phyloP scores from a whole-genome alignment of 805 yeast genomes.

The Teunomyces pallodes region DNA sequence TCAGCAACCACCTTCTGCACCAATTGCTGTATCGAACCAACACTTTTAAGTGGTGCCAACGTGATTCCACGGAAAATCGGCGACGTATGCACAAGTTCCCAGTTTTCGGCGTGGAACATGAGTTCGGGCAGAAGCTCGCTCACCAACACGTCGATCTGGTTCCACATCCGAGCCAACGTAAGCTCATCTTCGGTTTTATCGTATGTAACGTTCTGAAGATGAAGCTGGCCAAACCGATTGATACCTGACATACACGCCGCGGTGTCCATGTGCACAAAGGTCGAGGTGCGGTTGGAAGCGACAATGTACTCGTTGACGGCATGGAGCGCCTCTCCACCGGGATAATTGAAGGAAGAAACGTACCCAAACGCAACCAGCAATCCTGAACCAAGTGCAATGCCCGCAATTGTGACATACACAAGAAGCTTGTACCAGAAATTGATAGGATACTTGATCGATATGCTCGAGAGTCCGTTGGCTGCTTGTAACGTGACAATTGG shows the following conservation, averaged over 20 bases:
- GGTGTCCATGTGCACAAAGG: slow-evolving; percentile 69
- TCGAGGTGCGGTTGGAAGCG: slow-evolving; percentile 10
- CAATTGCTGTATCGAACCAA: not conserved
- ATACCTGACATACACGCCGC: slow-evolving; percentile 88
- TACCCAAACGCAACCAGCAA: slow-evolving; percentile 53
- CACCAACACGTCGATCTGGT: slow-evolving; percentile 28
- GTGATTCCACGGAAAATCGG: slow-evolving; percentile 14
- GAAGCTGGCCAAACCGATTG: slow-evolving; percentile 67
- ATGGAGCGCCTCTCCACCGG: slow-evolving; percentile 78
- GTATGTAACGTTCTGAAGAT: slow-evolving; percentile 41
- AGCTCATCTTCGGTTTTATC: slow-evolving; percentile 69
- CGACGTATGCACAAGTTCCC: slow-evolving; percentile 22
- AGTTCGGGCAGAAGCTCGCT: slow-evolving; percentile 14
- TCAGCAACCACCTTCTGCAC: slow-evolving; percentile 9
- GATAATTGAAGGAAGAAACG: slow-evolving; percentile 75
- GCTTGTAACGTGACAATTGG: slow-evolving; percentile 68
- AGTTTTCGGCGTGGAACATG: slow-evolving; percentile 13
- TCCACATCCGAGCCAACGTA: slow-evolving; percentile 30
- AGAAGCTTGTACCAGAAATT: slow-evolving; percentile 25
- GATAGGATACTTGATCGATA: slow-evolving; percentile 16
- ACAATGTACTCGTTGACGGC: slow-evolving; percentile 47
- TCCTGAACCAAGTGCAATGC: slow-evolving; percentile 27
- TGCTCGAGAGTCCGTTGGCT: slow-evolving; percentile 53
- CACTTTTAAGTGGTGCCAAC: not conserved
- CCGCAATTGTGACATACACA: slow-evolving; percentile 18